Base-by-base conservation (phyloP, 2,329 filamentous ascomycete species). In the Iodosphaeria phyllophila region DNA sequence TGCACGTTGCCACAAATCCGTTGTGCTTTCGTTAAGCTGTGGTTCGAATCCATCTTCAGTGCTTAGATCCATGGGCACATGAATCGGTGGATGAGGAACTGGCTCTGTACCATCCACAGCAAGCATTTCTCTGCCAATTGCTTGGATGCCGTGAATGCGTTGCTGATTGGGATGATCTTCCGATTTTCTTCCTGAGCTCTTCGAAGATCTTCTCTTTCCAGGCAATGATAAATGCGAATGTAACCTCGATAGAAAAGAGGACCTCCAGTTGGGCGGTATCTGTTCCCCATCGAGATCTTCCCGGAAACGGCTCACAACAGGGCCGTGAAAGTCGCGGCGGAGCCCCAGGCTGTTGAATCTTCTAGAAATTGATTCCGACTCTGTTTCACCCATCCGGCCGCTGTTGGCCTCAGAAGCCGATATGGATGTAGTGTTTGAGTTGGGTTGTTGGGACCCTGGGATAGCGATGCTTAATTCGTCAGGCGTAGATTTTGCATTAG, bases 331-430 rank as follows among this genome's bases (percentile, higher is more conserved):
- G 18, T 44, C 44, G 15, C 39, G 45, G 3, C 40, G 41, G 9
- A 43, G 23, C 3, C 47, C 28, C 5, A n/a, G n/a, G n/a, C n/a
- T n/a, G n/a, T n/a, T n/a, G 25, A 59, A 56, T n/a, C 52, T 44
- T 28, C 48, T 48, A 26, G 52, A 42, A 12, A 58, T 47, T 1
- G 47, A 48, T 18, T 30, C 37, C 8, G 52, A 39, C 34, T 56
- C 52, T 6, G 36, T 35, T 26, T 56, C 53, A 24, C 46, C 46
- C 14, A 46, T 45, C 13, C 37, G 36, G 19, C 51, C 50, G 29
- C 48, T 52, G 2, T 43, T 40, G n/a, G 47, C 46, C 24, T 53
- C 48, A 2, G 52, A 51, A 5, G 34, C 31, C 5, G 36, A 30
- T 2, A 29, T 16, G 6, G 43, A 43, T 8, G 24, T 15, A 12